A percentile compares a stretch with the other conserved stretches of the same genome.
phyloP scores from a whole-genome alignment of 1,284 basidiomycete genomes.

The Malassezia restricta region DNA sequence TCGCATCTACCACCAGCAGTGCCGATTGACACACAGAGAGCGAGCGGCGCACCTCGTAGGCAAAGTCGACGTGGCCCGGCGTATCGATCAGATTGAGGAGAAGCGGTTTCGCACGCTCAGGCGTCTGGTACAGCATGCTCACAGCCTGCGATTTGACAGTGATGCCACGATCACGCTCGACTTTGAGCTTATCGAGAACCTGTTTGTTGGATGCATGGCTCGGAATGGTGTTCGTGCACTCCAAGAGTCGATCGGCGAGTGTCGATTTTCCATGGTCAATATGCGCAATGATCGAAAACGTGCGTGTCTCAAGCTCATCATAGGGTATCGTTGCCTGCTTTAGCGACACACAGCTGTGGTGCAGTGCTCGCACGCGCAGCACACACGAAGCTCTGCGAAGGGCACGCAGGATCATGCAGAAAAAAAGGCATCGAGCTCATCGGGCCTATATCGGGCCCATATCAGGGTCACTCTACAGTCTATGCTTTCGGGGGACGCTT shows the following conservation, averaged over 20 bases:
- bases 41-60: slow-evolving; percentile 78
- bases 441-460: too few species aligned
- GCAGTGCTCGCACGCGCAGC: not conserved
- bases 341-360: not conserved
- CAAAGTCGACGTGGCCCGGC: slow-evolving; percentile 52
- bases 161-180: slow-evolving; percentile 86
- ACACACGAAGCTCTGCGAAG: not conserved
- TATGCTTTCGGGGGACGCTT: slow-evolving; percentile 34
- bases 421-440: not conserved
- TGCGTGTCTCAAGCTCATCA: slow-evolving; percentile 29
- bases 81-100: slow-evolving; percentile 95
- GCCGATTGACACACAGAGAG: slow-evolving; percentile 89
- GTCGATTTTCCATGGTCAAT: slow-evolving; percentile 47
- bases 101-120: slow-evolving; percentile 13
- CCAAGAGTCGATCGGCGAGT: slow-evolving; percentile 43
- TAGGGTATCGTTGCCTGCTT: slow-evolving; percentile 7
- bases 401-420: not conserved
- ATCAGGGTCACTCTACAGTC: not conserved
- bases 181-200: slow-evolving; percentile 57
- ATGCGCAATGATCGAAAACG: slow-evolving; percentile 44
- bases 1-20: slow-evolving; percentile 78
- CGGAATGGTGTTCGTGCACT: slow-evolving; percentile 42
- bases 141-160: slow-evolving; percentile 56
- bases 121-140: slow-evolving; percentile 36
- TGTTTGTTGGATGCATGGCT: slow-evolving; percentile 34